These are phyloP conservation scores for Pseudogymnoascus sp. DNA, from an alignment of 2,329 filamentous ascomycete genomes.

Conservation along the genomic window DNA sequence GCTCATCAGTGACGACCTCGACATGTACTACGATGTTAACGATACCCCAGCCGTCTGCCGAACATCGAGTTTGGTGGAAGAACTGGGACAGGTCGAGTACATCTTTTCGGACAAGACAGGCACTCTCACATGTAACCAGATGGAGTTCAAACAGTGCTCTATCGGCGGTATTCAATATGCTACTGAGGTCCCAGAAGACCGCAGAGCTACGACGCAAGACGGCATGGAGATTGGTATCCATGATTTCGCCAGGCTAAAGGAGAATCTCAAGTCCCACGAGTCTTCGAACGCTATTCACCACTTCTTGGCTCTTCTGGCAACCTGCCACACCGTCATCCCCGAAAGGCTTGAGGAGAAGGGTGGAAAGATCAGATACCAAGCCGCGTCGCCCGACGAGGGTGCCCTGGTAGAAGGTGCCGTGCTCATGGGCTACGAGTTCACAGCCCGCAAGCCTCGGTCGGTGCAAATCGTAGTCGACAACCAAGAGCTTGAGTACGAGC, in stretches of 20 bases:
- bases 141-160: conserved; percentile 95
- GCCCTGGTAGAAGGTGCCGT: conserved; percentile 92
- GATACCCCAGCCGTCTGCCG: conserved; percentile 94
- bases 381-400: conserved; percentile 92
- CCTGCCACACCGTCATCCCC: conserved; percentile 95
- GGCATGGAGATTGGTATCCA: conserved; percentile 64
- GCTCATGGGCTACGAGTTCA: conserved; percentile 78
- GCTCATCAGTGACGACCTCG: conserved; percentile 92
- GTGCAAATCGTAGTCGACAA: conserved; percentile 77
- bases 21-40: conserved; percentile 94
- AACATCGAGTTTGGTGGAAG: conserved; percentile 93
- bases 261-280: conserved; percentile 52
- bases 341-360: conserved; percentile 72
- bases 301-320: conserved; percentile 78
- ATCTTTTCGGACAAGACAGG: conserved; percentile 98
- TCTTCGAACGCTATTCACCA: conserved; percentile 63
- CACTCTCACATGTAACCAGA: conserved; percentile 94
- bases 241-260: conserved; percentile 56
- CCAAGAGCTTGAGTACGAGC: conserved; percentile 70
- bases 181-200: conserved; percentile 85
- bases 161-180: conserved; percentile 93
- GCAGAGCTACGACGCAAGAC: conserved; percentile 70
- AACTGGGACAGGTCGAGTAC: conserved; percentile 95
- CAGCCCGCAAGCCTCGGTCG: conserved; percentile 78
- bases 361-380: conserved; percentile 90